Evolutionary conservation across 108 stramenopile genomes (phyloP).

Genomic region (Nitzschia palea): DNA sequence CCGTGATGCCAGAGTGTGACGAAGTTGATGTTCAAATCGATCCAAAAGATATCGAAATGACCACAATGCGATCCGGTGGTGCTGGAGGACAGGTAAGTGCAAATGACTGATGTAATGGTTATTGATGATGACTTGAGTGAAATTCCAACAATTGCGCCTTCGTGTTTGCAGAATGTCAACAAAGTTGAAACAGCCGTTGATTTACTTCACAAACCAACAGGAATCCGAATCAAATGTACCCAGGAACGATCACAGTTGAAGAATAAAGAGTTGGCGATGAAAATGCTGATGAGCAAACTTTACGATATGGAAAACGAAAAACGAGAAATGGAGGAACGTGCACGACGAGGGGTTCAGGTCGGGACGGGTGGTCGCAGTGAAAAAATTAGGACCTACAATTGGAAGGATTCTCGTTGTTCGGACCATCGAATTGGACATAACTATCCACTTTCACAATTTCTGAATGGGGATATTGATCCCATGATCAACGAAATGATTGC

Average conservation of each 20-base stretch:
- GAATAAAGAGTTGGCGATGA: constrained; percentile 96
- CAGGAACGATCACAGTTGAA: constrained; percentile 96
- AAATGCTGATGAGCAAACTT: constrained; percentile 86
- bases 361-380: constrained; percentile 94
- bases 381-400: constrained; percentile 99
- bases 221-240: constrained; percentile 94
- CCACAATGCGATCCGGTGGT: constrained; percentile 91
- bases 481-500: constrained; percentile 80
- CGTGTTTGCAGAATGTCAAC: constrained; percentile 99
- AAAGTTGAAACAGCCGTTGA: constrained; percentile 98
- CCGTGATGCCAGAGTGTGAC: constrained; percentile 89
- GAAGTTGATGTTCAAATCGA: constrained; percentile 87
- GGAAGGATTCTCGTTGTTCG: constrained; percentile 93
- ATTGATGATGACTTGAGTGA: background rate
- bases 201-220: constrained; percentile 95
- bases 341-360: constrained; percentile 80
- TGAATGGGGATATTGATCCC: constrained; percentile 75
- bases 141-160: background rate
- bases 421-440: constrained; percentile 94
- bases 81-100: constrained; percentile 89
- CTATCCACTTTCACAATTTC: constrained; percentile 70
- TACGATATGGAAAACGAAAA: constrained; percentile 87
- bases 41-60: constrained; percentile 85
- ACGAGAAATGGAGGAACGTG: constrained; percentile 79
- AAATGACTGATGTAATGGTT: background rate